phyloP scores from a whole-genome alignment of 371 early-diverging fungal genomes.

The Mucor plumbeus region DNA sequence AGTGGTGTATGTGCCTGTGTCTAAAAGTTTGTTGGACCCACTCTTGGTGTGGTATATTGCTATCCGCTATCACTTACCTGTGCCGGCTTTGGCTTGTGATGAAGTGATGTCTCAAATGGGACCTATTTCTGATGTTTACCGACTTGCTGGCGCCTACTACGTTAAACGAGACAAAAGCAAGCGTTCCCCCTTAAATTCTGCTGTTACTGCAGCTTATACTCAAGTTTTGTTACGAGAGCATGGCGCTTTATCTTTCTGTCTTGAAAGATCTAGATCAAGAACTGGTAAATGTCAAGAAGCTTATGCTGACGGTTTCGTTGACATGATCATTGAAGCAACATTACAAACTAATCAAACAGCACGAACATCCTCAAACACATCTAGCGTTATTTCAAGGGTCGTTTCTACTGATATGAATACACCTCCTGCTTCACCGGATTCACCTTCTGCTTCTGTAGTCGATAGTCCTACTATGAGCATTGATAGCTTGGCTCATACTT shows the following conservation, averaged over 20 bases:
- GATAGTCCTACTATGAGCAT: slow-evolving; percentile 40
- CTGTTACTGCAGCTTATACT: slow-evolving; percentile 55
- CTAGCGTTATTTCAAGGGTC: slow-evolving; percentile 19
- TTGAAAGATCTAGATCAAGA: slow-evolving; percentile 50
- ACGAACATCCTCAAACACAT: slow-evolving; percentile 19
- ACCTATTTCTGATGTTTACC: slow-evolving; percentile 52
- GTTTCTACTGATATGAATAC: slow-evolving; percentile 33
- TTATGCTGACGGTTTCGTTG: slow-evolving; percentile 50
- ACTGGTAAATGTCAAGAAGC: slow-evolving; percentile 51
- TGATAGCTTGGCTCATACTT: slow-evolving; percentile 32
- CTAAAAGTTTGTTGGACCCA: slow-evolving; percentile 48
- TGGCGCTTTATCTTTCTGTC: slow-evolving; percentile 42
- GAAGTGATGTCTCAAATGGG: slow-evolving; percentile 50
- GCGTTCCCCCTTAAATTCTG: slow-evolving; percentile 52
- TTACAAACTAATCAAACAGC: slow-evolving; percentile 48
- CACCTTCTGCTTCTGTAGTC: slow-evolving; percentile 21
- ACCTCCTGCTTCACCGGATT: slow-evolving; percentile 45
- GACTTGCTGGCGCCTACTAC: slow-evolving; percentile 54
- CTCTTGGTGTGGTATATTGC: slow-evolving; percentile 56
- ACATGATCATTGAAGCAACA: slow-evolving; percentile 56
- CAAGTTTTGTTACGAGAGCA: slow-evolving; percentile 55
- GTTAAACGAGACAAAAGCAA: slow-evolving; percentile 45
- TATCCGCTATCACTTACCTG: slow-evolving; percentile 53
- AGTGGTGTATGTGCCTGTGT: slow-evolving; percentile 53
- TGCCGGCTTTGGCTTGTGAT: slow-evolving; percentile 56